Conservation (phyloP, 768 basidiomycete genomes). For the Cystofilobasidium ferigula region DNA sequence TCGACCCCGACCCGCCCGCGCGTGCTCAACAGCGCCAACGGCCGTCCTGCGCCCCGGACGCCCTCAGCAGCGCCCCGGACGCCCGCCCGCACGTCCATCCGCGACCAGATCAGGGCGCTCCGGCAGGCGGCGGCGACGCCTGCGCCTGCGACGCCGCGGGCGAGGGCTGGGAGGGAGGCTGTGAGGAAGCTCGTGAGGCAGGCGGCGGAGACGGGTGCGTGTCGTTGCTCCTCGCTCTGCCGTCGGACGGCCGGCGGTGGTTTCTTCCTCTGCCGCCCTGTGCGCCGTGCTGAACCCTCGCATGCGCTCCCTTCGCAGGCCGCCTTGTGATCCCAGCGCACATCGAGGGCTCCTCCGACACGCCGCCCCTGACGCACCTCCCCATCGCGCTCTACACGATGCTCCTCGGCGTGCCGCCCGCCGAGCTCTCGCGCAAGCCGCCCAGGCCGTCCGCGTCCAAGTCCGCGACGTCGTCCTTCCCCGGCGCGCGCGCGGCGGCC, state of each 20-base stretch:
- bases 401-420: slow-evolving; percentile 17
- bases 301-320: not conserved
- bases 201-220: slow-evolving; percentile 18
- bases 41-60: not conserved
- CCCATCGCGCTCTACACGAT: slow-evolving; percentile 20
- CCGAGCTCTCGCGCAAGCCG: slow-evolving; percentile 19
- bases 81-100: slow-evolving; percentile 24
- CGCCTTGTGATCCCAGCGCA: slow-evolving; percentile 19
- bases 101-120: slow-evolving; percentile 22
- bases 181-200: slow-evolving; percentile 11
- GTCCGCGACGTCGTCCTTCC: not conserved
- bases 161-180: not conserved
- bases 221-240: too few relatives aligned
- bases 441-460: not conserved
- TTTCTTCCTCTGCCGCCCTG: not conserved
- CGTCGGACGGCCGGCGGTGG: not conserved
- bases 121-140: slow-evolving; percentile 20
- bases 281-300: not conserved
- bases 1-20: slow-evolving; percentile 14
- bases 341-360: not conserved
- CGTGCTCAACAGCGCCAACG: not conserved
- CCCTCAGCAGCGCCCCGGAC: not conserved
- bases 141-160: not conserved
- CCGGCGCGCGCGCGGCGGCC: not conserved
- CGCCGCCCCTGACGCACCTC: slow-evolving; percentile 16